Percentiles rank a stretch among this genome's conserved stretches.
phyloP scores from a whole-genome alignment of 129 eudicot genomes.

The Rutidosis leptorrhynchoides region DNA sequence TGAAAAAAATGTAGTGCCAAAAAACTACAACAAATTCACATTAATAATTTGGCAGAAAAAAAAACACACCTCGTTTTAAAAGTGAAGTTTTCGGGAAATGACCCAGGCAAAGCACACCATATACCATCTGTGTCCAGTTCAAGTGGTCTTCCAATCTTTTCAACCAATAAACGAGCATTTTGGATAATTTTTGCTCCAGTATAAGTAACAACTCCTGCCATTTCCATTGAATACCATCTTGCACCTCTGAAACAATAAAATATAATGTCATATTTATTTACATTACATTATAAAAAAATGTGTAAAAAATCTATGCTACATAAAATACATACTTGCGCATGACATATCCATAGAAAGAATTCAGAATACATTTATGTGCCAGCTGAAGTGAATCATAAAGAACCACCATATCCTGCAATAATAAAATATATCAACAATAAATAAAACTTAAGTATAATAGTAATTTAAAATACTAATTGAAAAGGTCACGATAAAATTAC shows the following conservation, averaged over 20 bases:
- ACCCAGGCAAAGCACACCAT: conserved; percentile 94
- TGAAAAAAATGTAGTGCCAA: neutral
- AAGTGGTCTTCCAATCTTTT: conserved; percentile 94
- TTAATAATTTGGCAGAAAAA: neutral
- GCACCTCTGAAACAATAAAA: conserved; percentile 74
- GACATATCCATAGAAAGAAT: conserved; percentile 97
- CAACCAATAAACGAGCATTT: conserved; percentile 84
- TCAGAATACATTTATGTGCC: conserved; percentile 97
- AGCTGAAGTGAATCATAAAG: conserved; percentile 95
- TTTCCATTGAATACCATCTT: conserved; percentile 99
- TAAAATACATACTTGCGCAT: conserved; percentile 86
- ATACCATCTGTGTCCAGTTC: conserved; percentile 99
- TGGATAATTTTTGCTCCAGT: conserved; percentile 98
- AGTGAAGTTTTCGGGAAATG: conserved; percentile 96
- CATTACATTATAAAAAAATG: conserved; percentile 14
- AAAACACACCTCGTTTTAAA: conserved; percentile 64
- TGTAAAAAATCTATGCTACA: conserved; percentile 8
- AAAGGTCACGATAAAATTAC: conserved; percentile 33
- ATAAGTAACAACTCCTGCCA: conserved; percentile 99
- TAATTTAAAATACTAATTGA: neutral
- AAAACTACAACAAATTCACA: neutral
- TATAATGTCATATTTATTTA: conserved; percentile 23
- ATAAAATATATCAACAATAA: conserved; percentile 8
- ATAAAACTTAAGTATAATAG: conserved; percentile 7
- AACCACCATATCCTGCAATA: conserved; percentile 94